Base-by-base conservation (phyloP, 331 rosid genomes). In the Rosa hybrid region DNA sequence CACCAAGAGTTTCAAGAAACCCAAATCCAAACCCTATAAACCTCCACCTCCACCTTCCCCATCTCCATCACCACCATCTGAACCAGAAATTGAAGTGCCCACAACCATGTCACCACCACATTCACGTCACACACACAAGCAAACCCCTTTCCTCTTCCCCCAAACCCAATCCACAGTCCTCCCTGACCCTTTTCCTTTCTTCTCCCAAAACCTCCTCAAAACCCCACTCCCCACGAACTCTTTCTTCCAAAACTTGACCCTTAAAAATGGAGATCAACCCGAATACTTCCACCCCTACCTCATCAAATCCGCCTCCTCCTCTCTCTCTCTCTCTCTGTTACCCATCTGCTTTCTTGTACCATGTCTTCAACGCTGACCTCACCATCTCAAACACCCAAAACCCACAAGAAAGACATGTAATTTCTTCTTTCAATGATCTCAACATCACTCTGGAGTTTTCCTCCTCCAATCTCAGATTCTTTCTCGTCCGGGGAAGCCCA, bases 211-310 rank as follows among this genome's bases (percentile, higher is more conserved):
- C 56, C 96, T 94, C 76, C 87, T 90, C 51, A 77, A 90, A 18
- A 53, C 84, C 62, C 96, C 98, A 2, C 91, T 90, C 10, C 97
- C 97, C 50, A 94, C 98, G 12, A 94, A 88, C 84, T 87, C 98
- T 7, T 94, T 91, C 87, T 94, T 94, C 86, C 98, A 94, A 78
- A 94, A 94, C 83, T 89, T 65, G 56, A 87, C 78, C 72, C 91
- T 92, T 4, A 75, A 92, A 80, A 88, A 92, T 76, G 98, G 91
- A 2, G 94, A 94, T 44, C 86, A 84, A 49, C 92, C 96, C 0
- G 97, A 94, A 6, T 94, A 91, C 74, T 80, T 94, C 77, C 98
- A 94, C 78, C 97, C 98, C 8, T 94, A 94, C 74, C 89, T 88
- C 75, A 72, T 92, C 76, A 94, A 92, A 86, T 86, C 96, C 72